Percentiles rank a stretch among this genome's conserved stretches.
Conservation (phyloP, 768 basidiomycete species). For the Mrakia blollopis region DNA sequence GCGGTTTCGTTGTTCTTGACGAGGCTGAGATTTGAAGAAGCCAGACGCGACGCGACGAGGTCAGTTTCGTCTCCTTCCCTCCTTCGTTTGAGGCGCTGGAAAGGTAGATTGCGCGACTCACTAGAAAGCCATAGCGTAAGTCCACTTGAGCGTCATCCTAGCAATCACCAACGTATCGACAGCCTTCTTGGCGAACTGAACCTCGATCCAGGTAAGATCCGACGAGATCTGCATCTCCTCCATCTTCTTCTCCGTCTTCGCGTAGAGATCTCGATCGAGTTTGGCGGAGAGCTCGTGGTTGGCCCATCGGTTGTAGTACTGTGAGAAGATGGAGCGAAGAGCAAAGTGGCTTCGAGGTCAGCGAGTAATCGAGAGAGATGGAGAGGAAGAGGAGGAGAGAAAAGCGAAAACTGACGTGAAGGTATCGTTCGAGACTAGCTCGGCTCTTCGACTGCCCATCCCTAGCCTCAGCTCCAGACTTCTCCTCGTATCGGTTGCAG, state of each 20-base stretch:
- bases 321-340: neutral
- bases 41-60: neutral
- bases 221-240: conserved; percentile 96
- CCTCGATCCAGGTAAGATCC: conserved; percentile 94
- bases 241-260: conserved; percentile 99
- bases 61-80: conserved; percentile 19
- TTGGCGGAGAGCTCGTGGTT: conserved; percentile 99
- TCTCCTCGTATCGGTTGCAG: conserved; percentile 95
- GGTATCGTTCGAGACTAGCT: conserved; percentile 87
- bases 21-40: conserved; percentile 45
- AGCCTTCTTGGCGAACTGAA: conserved; percentile 97
- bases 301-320: conserved; percentile 99
- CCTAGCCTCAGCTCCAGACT: conserved; percentile 72
- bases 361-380: neutral
- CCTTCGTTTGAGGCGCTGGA: neutral
- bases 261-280: conserved; percentile 83
- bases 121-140: conserved; percentile 98
- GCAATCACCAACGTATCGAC: conserved; percentile 84
- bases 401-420: conserved; percentile 68
- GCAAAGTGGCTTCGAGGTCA: too few relatives aligned
- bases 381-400: neutral
- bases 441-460: conserved; percentile 87
- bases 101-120: conserved; percentile 35
- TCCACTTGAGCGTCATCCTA: conserved; percentile 96
- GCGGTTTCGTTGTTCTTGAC: conserved; percentile 86